Base-by-base conservation (phyloP, 768 basidiomycete genomes). In the Panaeolus papilionaceus region DNA sequence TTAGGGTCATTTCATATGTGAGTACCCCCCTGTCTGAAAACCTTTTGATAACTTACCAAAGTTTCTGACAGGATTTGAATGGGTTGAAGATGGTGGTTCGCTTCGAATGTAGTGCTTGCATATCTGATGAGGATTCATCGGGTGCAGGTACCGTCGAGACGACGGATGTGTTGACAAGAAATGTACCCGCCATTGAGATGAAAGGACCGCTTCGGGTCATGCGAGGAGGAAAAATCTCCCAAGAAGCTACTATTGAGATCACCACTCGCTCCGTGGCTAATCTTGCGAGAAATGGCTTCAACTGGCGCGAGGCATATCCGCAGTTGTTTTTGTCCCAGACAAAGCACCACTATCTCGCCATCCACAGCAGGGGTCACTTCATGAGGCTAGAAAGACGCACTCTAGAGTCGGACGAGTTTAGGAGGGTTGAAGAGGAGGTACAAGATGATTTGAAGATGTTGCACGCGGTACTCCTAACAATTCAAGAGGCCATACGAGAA, bases 301-400 rank as follows among this genome's bases (percentile, higher is more conserved):
- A 89, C 71, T 92, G 90, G 90, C 78, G 72, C 37, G 89, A 91
- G 11, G 78, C 80, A 1, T 92, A 88, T 74, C 86, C 88, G 0
- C 91, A 92, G 72, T 76, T 92, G 11, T 89, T 85, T 74, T 83
- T 93, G 63, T 91, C 92, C 6, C 88, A 89, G 73, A 92, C 89
- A 0, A 77, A 83, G 3, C 83, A 87, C 70, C 82, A 88, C 67
- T 88, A 86, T 72, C 78, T 91, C 64, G 91, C 85, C 0, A 77
- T 84, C 47, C 91, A 93, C 73, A 72, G 79, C 12, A 75, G 80
- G 4, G 92, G 92, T 1, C 76, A 47, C 0, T 92, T 93, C 75
- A 71, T 74, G 3, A 74, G 77, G 9, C 77, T 90, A 7, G 77
- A 82, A 64, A 89, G 89, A 75, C 76, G 80, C 45, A 82, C 83